Percentiles rank a stretch among this genome's conserved stretches.
Conservation (phyloP, 108 stramenopile species). For the Skeletonema potamos region DNA sequence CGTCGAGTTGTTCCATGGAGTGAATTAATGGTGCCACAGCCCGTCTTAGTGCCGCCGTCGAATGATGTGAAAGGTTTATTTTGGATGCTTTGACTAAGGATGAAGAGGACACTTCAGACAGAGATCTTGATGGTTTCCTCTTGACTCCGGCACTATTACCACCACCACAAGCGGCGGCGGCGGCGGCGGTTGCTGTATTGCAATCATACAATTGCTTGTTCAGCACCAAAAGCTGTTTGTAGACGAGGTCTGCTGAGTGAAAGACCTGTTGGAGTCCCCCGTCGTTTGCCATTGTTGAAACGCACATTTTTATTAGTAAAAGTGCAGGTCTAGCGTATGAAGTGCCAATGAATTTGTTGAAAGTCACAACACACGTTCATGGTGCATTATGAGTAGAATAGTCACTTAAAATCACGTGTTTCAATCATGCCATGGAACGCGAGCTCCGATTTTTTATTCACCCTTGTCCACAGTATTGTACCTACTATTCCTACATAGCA, state of each 20-base stretch:
- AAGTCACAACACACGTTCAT: too few relatives aligned
- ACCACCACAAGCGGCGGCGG: too few relatives aligned
- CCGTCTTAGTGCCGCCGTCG: conserved; percentile 19
- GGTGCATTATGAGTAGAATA: too few relatives aligned
- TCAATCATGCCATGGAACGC: too few relatives aligned
- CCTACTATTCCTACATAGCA: too few relatives aligned
- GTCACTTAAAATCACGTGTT: too few relatives aligned
- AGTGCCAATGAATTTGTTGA: too few relatives aligned
- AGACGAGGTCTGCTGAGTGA: conserved; percentile 24
- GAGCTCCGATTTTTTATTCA: too few relatives aligned
- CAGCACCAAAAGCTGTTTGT: conserved; percentile 16
- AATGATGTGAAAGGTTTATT: conserved; percentile 25
- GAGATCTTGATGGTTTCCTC: conserved; percentile 5
- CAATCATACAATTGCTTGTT: background rate
- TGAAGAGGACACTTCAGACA: conserved; percentile 1
- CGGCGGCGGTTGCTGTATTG: background rate
- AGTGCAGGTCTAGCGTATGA: background rate
- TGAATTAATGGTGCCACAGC: conserved; percentile 35
- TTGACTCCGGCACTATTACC: conserved; percentile 4
- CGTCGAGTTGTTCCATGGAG: conserved; percentile 54
- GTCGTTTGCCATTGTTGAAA: conserved; percentile 37
- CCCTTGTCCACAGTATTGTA: too few relatives aligned
- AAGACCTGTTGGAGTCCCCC: conserved; percentile 33
- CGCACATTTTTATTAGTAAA: conserved; percentile 33
- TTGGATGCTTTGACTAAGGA: background rate